Evolutionary conservation across 805 yeast genomes (phyloP).

Genomic region (Wickerhamiella alocasiicola): DNA sequence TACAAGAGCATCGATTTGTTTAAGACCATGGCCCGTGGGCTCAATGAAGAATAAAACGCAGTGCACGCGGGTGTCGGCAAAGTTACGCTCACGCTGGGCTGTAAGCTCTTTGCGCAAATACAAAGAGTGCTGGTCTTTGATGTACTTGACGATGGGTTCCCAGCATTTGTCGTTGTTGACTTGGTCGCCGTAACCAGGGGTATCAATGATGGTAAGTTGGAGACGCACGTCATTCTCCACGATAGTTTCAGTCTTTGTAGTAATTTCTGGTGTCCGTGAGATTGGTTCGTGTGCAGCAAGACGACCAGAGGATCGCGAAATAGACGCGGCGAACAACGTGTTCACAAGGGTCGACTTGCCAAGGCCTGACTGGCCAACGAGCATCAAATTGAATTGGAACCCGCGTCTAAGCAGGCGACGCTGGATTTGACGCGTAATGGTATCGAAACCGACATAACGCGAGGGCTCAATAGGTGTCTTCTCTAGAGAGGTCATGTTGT

Average conservation of each 20-base stretch:
- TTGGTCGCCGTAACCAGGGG: conserved; percentile 98
- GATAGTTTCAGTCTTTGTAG: conserved; percentile 34
- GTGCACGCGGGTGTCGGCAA: conserved; percentile 85
- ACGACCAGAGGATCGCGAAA: conserved; percentile 66
- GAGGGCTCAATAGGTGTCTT: conserved; percentile 34
- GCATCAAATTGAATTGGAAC: conserved; percentile 86
- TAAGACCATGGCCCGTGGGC: conserved; percentile 79
- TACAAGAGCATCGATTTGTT: conserved; percentile 69
- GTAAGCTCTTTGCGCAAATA: conserved; percentile 88
- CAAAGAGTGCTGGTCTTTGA: conserved; percentile 87
- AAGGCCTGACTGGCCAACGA: conserved; percentile 81
- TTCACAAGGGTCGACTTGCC: conserved; percentile 90
- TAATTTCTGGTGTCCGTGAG: conserved; percentile 77
- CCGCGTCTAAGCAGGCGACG: conserved; percentile 84
- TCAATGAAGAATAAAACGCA: conserved; percentile 83
- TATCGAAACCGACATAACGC: conserved; percentile 89
- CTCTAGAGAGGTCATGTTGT: conserved; percentile 6
- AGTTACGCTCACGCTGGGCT: conserved; percentile 75
- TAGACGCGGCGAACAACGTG: conserved; percentile 74
- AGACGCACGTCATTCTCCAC: conserved; percentile 79
- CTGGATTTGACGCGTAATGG: conserved; percentile 91
- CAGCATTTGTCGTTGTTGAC: conserved; percentile 90
- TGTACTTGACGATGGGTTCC: conserved; percentile 91
- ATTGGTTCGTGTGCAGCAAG: conserved; percentile 54
- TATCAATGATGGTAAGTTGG: conserved; percentile 79